These are phyloP conservation scores for Saturnispora serradocipensis DNA, from an alignment of 805 yeast genomes.

Conservation along the genomic window DNA sequence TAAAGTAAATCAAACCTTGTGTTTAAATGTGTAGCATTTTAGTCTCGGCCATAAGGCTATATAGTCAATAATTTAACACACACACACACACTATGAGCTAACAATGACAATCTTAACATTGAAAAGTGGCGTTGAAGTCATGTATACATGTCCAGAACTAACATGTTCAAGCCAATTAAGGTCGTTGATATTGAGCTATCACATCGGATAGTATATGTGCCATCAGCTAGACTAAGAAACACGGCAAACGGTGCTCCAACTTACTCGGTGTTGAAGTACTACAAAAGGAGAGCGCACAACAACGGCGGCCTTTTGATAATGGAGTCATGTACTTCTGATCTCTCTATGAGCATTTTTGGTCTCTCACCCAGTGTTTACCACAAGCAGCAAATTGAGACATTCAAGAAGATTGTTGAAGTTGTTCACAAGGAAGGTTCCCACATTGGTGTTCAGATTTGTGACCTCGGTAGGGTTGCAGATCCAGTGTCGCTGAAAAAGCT, in stretches of 20 bases:
- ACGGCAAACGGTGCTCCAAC: slow-evolving; percentile 29
- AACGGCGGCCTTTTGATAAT: slow-evolving; percentile 53
- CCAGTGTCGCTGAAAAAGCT: slow-evolving; percentile 30
- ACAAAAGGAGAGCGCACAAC: slow-evolving; percentile 40
- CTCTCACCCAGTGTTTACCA: slow-evolving; percentile 19
- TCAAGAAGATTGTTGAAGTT: slow-evolving; percentile 40
- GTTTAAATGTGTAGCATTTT: neutral
- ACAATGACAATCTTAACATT: neutral
- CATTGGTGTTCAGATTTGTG: slow-evolving; percentile 45
- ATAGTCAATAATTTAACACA: too few species aligned
- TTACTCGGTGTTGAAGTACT: slow-evolving; percentile 39
- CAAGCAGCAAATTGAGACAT: slow-evolving; percentile 37
- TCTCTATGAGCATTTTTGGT: slow-evolving; percentile 17
- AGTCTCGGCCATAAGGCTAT: too few species aligned
- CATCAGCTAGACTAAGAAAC: slow-evolving; percentile 39
- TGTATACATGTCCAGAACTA: slow-evolving; percentile 4
- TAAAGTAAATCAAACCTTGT: neutral
- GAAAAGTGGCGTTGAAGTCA: neutral
- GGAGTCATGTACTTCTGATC: slow-evolving; percentile 38
- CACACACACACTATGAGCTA: too few species aligned
- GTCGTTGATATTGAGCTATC: slow-evolving; percentile 29
- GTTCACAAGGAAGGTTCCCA: slow-evolving; percentile 44
- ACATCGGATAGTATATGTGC: slow-evolving; percentile 38
- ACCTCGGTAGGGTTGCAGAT: slow-evolving; percentile 33
- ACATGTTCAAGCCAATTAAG: slow-evolving; percentile 33